phyloP scores from a whole-genome alignment of 768 basidiomycete genomes.

The Suillus hirtellus region DNA sequence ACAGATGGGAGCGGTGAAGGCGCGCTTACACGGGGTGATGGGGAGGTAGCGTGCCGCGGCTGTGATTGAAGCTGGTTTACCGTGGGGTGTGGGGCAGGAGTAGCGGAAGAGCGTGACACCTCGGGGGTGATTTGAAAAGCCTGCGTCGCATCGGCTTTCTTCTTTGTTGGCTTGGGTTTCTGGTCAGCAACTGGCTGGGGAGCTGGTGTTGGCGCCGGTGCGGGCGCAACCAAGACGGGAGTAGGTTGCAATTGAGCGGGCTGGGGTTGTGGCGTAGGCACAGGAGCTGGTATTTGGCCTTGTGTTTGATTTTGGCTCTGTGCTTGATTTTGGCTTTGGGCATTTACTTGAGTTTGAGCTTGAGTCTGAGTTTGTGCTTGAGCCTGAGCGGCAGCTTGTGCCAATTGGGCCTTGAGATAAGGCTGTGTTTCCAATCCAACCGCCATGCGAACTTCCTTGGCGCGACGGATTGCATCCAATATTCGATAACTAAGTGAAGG shows the following conservation, averaged over 20 bases:
- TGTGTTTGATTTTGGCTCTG: conserved; percentile 26
- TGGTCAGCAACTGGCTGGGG: conserved; percentile 31
- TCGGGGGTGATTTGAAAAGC: conserved; percentile 31
- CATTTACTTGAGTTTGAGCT: conserved; percentile 31
- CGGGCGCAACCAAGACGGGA: conserved; percentile 35
- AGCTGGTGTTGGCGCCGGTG: conserved; percentile 27
- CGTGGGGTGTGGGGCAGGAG: conserved; percentile 32
- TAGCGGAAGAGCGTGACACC: conserved; percentile 29
- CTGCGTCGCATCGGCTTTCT: conserved; percentile 25
- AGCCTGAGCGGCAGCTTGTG: conserved; percentile 13
- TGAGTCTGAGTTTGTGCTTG: conserved; percentile 15
- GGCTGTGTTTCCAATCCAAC: conserved; percentile 9
- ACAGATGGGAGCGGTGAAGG: conserved; percentile 27
- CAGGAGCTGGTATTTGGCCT: conserved; percentile 33
- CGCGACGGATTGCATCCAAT: conserved; percentile 48
- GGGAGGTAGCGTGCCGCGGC: conserved; percentile 16
- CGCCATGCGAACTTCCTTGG: conserved; percentile 28
- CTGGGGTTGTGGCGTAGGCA: conserved; percentile 29
- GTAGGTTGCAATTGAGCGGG: conserved; percentile 37
- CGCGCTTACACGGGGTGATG: conserved; percentile 31
- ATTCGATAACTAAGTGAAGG: conserved; percentile 50
- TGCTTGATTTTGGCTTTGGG: conserved; percentile 28
- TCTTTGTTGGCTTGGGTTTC: conserved; percentile 29
- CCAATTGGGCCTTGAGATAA: conserved; percentile 7
- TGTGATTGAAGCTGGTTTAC: conserved; percentile 36